Percentiles rank a stretch among this genome's conserved stretches.
phyloP scores from a whole-genome alignment of 2,329 filamentous ascomycete species.

The Colletotrichum tabaci region DNA sequence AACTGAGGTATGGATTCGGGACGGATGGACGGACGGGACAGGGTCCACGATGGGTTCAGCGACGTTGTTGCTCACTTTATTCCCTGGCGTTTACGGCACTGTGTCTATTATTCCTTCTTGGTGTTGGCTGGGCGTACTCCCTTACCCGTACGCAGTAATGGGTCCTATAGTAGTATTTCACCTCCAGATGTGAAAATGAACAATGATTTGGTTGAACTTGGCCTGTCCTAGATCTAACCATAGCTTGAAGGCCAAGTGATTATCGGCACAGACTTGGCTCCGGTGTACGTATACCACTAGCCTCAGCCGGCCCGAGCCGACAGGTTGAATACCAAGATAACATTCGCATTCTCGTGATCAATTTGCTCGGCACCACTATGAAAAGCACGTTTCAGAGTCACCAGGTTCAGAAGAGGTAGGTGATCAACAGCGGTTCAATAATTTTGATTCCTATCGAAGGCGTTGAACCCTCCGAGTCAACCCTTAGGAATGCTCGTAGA shows the following conservation, averaged over 20 bases:
- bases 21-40: background rate
- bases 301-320: background rate
- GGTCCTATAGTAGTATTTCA: background rate
- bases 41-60: conserved; percentile 30
- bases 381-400: background rate
- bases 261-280: background rate
- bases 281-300: background rate
- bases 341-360: background rate
- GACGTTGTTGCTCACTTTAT: conserved; percentile 1
- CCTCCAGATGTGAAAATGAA: background rate
- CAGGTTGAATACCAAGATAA: background rate
- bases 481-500: conserved; percentile 10
- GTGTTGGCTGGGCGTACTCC: background rate
- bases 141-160: conserved; percentile 5
- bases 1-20: conserved; percentile 4
- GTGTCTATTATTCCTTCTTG: background rate
- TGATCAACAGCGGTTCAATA: background rate
- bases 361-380: background rate
- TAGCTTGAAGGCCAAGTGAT: background rate
- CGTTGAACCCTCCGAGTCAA: conserved; percentile 9
- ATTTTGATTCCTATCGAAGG: conserved; percentile 29
- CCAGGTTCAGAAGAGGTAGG: background rate
- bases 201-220: background rate
- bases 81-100: conserved; percentile 31
- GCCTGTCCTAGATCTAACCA: background rate